Conservation (phyloP, 2,329 filamentous ascomycete species). For the Byssothecium circinans region DNA sequence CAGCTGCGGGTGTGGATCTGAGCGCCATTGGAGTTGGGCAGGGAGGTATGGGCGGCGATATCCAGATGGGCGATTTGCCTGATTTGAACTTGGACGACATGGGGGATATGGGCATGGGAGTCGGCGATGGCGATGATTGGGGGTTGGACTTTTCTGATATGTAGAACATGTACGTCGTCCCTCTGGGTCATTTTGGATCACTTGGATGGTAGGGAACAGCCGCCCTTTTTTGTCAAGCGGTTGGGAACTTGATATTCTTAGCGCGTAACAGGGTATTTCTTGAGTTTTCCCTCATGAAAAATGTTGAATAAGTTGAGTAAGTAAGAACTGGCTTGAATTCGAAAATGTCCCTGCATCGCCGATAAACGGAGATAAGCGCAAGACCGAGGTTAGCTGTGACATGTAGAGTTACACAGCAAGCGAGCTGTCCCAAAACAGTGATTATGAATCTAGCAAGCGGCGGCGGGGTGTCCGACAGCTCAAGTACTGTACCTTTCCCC, state of each 20-base stretch:
- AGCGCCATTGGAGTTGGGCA: conserved; percentile 36
- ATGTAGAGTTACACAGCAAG: not conserved
- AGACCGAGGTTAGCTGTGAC: not conserved
- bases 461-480: not conserved
- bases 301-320: too few relatives aligned
- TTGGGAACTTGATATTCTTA: too few relatives aligned
- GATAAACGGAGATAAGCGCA: not conserved
- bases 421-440: not conserved
- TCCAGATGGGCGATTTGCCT: conserved; percentile 28
- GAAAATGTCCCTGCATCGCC: too few relatives aligned
- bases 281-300: too few relatives aligned
- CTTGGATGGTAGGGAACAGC: too few relatives aligned
- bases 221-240: too few relatives aligned
- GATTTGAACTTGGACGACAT: conserved; percentile 35
- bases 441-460: not conserved
- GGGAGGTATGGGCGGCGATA: conserved; percentile 19
- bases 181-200: too few relatives aligned
- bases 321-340: too few relatives aligned
- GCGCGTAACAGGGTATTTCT: too few relatives aligned
- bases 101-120: conserved; percentile 32
- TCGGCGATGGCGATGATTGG: conserved; percentile 40
- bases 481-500: too few relatives aligned
- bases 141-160: conserved; percentile 48
- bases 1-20: conserved; percentile 25
- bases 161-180: conserved; percentile 2